phyloP scores from a whole-genome alignment of 2,329 filamentous ascomycete species.

The Pezizomycotina sp. region DNA sequence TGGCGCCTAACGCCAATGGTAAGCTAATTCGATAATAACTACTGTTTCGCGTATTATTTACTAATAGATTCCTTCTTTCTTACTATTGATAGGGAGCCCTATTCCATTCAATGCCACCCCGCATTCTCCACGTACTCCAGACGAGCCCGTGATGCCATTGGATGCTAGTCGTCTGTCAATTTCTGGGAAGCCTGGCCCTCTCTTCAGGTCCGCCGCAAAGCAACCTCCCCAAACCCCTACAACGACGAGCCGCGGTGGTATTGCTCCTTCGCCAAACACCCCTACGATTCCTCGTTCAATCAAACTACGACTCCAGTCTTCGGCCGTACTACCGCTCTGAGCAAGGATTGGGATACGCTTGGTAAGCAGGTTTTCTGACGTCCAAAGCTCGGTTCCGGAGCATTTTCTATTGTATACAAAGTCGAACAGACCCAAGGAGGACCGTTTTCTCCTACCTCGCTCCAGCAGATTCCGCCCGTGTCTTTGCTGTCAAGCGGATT shows the following conservation, averaged over 20 bases:
- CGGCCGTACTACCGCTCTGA: constrained; percentile 37
- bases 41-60: constrained; percentile 27
- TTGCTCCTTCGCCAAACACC: constrained; percentile 30
- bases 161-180: constrained; percentile 75
- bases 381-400: constrained; percentile 67
- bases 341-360: constrained; percentile 42
- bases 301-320: constrained; percentile 52
- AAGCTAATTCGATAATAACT: constrained; percentile 25
- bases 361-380: constrained; percentile 54
- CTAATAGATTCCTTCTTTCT: constrained; percentile 39
- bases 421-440: constrained; percentile 48
- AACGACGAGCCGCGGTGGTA: constrained; percentile 27
- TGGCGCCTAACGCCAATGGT: constrained; percentile 21
- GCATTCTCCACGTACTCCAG: constrained; percentile 56
- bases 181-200: constrained; percentile 33
- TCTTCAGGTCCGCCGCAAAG: constrained; percentile 4
- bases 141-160: constrained; percentile 54
- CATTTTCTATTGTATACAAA: constrained; percentile 84
- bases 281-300: constrained; percentile 39
- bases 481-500: constrained; percentile 90
- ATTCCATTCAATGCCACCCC: constrained; percentile 46
- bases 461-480: constrained; percentile 34
- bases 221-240: constrained; percentile 13
- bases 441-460: constrained; percentile 33
- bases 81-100: constrained; percentile 33